Conservation (phyloP, 768 basidiomycete species). For the Leccinellum albellum region DNA sequence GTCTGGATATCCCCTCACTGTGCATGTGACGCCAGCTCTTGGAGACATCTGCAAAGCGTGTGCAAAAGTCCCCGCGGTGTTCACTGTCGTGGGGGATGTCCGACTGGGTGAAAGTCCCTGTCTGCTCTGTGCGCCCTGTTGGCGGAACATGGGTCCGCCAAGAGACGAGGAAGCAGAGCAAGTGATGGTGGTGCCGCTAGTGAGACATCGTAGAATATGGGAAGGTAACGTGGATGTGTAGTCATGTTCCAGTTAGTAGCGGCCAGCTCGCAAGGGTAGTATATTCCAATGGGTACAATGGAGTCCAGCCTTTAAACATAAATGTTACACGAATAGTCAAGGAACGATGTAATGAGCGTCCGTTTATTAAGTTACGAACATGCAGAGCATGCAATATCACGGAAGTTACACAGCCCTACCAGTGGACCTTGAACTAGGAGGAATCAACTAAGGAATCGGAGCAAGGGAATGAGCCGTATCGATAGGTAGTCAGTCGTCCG, state of each 20-base stretch:
- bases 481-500: conserved; percentile 1
- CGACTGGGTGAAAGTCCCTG: conserved; percentile 78
- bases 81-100: conserved; percentile 65
- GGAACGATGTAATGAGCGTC: conserved; percentile 12
- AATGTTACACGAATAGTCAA: conserved; percentile 10
- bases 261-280: neutral
- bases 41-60: conserved; percentile 68
- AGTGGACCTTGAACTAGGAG: conserved; percentile 2
- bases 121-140: conserved; percentile 68
- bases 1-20: conserved; percentile 62
- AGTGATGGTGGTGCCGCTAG: conserved; percentile 53
- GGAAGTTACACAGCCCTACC: conserved; percentile 12
- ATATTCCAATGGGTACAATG: conserved; percentile 1
- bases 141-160: conserved; percentile 63
- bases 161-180: conserved; percentile 33
- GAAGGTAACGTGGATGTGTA: conserved; percentile 3
- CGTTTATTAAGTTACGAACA: conserved; percentile 28
- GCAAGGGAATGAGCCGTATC: conserved; percentile 12
- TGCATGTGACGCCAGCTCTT: conserved; percentile 59
- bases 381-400: conserved; percentile 18
- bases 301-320: neutral
- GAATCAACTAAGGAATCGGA: conserved; percentile 5
- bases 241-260: too few species aligned
- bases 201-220: conserved; percentile 36
- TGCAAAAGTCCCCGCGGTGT: conserved; percentile 62